Evolutionary conservation across 495 filamentous ascomycete genomes (phyloP), one percentile per base, ranked within the genome.

Genomic region (Bryoglossum gracile): DNA sequence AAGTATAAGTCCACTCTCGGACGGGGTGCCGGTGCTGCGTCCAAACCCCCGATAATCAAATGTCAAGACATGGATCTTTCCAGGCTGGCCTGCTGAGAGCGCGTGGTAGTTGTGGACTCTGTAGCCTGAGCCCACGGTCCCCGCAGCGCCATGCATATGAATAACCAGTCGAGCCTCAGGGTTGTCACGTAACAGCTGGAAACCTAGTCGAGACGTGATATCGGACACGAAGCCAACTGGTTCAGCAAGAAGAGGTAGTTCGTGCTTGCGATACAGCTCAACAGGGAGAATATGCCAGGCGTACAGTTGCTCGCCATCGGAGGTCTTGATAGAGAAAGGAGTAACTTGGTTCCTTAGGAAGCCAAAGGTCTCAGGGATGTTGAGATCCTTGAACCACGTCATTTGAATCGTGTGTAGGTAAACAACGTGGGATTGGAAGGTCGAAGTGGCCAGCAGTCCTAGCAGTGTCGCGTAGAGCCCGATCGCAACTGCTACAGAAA

Each of bases 31-130:
- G 8, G 81, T 86, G 25, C 82, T 88, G 23, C 77, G 71, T 3
- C 90, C 91, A 58, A 86, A 96, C 19, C 91, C 91, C 21, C 91
- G 84, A 65, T 95, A 96, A 68, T 94, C 88, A 49, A 95, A 72
- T 19, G 78, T 70, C 0, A 48, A 59, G 17, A 84, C 69, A 48
- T 86, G 81, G 23, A 76, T 73, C 49, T 69, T 74, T 30, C 70
- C 69, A 5, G 66, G 67, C 4, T 75, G 67, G 0, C 74, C 75
- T 26, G 75, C 72, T 1, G 80, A 78, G 5, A 85, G 62, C 19
- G 77, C 71, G 38, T 77, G 81, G 59, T 83, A 86, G 74, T 4
- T 72, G 65, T 19, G 80, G 69, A 43, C 23, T 43, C 82, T 72
- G 53, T 76, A 68, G 17, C 74, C 74, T 50, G 82, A 82, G 8